Evolutionary conservation across 106 monocot genomes (phyloP).

Genomic region (Cymbidium sinense): DNA sequence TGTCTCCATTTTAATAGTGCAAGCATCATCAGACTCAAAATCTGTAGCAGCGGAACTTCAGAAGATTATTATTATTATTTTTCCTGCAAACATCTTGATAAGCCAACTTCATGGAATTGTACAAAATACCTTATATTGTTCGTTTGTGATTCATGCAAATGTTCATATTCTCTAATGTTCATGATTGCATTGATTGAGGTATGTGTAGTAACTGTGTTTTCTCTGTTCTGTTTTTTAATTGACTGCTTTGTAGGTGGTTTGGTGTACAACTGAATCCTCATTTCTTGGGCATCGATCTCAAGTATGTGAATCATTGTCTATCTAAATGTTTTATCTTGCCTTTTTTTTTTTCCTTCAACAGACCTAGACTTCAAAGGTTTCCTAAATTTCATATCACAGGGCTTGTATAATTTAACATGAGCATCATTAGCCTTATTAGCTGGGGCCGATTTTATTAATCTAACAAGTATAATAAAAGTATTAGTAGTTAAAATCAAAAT

Average conservation of each 20-base stretch:
- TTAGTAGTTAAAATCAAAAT: too few relatives aligned
- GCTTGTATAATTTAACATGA: too few relatives aligned
- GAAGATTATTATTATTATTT: not conserved
- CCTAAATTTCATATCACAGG: not conserved
- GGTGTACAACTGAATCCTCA: constrained; percentile 95
- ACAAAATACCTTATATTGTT: not conserved
- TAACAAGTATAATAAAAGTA: too few relatives aligned
- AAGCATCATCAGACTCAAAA: too few relatives aligned
- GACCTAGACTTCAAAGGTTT: not conserved
- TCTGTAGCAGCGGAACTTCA: not conserved
- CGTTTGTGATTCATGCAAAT: not conserved
- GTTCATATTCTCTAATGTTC: not conserved
- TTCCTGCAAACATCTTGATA: not conserved
- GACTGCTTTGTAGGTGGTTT: constrained; percentile 58
- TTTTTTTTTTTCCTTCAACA: not conserved
- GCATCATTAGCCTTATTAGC: too few relatives aligned
- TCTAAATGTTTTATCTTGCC: not conserved
- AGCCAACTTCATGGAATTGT: not conserved
- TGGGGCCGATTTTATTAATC: too few relatives aligned
- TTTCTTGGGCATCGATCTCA: constrained; percentile 87
- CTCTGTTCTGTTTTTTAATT: not conserved
- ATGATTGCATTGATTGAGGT: too few relatives aligned
- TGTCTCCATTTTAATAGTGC: not conserved
- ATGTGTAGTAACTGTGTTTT: not conserved
- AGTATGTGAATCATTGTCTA: constrained; percentile 44